Percentiles rank a stretch among this genome's conserved stretches.
Evolutionary conservation across 805 yeast genomes (phyloP).

Genomic region (Candida koratica): DNA sequence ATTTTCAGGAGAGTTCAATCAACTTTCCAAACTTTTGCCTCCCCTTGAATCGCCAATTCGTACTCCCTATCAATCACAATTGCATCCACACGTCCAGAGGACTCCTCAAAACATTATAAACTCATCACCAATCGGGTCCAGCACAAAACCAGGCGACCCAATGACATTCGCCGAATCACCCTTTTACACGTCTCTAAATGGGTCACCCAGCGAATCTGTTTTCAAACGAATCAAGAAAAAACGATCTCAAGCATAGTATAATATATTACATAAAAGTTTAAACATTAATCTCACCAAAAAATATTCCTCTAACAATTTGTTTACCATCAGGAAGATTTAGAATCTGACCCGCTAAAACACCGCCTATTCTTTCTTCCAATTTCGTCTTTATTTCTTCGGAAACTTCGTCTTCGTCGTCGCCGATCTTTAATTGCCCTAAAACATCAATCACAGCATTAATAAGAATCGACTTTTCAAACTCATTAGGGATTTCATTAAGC

Average conservation of each 20-base stretch:
- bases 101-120: constrained; percentile 2
- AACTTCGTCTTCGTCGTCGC: constrained; percentile 28
- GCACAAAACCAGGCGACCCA: constrained; percentile 33
- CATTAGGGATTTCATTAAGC: constrained; percentile 40
- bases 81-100: neutral
- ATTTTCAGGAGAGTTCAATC: neutral
- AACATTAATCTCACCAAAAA: constrained; percentile 57
- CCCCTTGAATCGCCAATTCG: constrained; percentile 2
- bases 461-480: constrained; percentile 45
- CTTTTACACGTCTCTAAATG: constrained; percentile 24
- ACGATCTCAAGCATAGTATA: neutral
- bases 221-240: constrained; percentile 11
- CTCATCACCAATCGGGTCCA: constrained; percentile 12
- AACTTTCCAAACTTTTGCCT: constrained; percentile 1
- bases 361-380: constrained; percentile 59
- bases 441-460: constrained; percentile 50
- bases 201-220: constrained; percentile 15
- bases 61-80: neutral
- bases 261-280: constrained; percentile 9
- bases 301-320: constrained; percentile 58
- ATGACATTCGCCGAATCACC: constrained; percentile 35
- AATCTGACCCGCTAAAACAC: constrained; percentile 48
- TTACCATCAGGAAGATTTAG: constrained; percentile 45
- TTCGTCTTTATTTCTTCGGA: constrained; percentile 35
- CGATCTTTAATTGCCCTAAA: constrained; percentile 44